A percentile compares a stretch with the other conserved stretches of the same genome.
Evolutionary conservation across 495 filamentous ascomycete genomes (phyloP).

Genomic region (Tuber umbilicatum): DNA sequence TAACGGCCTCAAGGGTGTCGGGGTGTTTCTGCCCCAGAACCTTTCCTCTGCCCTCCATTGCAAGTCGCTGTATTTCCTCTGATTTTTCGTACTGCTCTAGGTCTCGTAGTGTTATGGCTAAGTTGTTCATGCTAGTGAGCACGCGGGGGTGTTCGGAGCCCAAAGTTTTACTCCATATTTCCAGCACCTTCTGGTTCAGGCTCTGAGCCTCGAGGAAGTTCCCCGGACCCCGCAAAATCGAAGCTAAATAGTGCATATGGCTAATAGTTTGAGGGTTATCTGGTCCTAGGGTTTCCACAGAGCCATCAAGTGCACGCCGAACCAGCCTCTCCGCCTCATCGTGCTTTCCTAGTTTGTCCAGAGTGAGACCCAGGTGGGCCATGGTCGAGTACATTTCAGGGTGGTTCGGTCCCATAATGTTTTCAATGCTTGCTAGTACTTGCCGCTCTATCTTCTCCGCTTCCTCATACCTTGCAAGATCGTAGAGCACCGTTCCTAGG

Average conservation of each 20-base stretch:
- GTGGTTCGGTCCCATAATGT: neutral
- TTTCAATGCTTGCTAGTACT: neutral
- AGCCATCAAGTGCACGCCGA: neutral
- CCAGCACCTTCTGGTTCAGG: neutral
- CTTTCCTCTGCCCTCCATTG: conserved; percentile 30
- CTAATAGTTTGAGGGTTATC: neutral
- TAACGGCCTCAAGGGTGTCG: conserved; percentile 39
- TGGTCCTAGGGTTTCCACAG: neutral
- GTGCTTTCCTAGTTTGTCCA: neutral
- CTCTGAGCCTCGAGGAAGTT: neutral
- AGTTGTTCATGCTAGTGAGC: neutral
- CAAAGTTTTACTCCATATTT: neutral
- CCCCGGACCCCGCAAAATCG: neutral
- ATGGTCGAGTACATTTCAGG: neutral
- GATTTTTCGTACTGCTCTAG: conserved; percentile 44
- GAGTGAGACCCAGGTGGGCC: neutral
- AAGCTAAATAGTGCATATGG: neutral
- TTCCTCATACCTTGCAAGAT: neutral
- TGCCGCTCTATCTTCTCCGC: neutral
- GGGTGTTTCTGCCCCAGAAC: conserved; percentile 40
- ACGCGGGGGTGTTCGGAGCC: neutral
- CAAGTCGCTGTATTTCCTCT: conserved; percentile 31
- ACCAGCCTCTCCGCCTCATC: neutral
- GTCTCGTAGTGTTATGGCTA: neutral
- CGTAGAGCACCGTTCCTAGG: neutral